Percentiles rank a stretch among this genome's conserved stretches.
These are phyloP conservation scores for Moesziomyces aphidis DNA, from an alignment of 1,284 basidiomycete species.

Conservation along the genomic window DNA sequence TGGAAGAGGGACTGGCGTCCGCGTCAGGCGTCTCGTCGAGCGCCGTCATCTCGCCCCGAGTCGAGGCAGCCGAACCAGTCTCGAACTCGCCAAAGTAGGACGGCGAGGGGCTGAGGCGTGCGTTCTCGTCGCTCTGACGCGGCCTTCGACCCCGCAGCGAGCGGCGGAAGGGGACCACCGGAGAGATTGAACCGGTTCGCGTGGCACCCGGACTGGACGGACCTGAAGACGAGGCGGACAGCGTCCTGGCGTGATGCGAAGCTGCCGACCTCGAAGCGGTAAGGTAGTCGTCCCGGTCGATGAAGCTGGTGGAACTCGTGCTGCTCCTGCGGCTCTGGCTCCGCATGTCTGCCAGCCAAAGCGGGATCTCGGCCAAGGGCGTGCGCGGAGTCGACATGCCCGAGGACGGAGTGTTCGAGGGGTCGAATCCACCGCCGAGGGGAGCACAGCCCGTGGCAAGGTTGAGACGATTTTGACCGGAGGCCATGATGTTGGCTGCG, in stretches of 20 bases:
- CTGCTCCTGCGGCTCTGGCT: slow-evolving; percentile 44
- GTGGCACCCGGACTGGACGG: slow-evolving; percentile 29
- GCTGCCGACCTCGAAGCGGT: slow-evolving; percentile 14
- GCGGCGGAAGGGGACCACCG: slow-evolving; percentile 30
- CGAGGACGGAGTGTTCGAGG: slow-evolving; percentile 26
- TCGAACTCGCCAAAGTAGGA: slow-evolving; percentile 42
- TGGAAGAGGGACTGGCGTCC: slow-evolving; percentile 19
- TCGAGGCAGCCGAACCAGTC: slow-evolving; percentile 14
- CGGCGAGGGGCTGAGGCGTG: slow-evolving; percentile 31
- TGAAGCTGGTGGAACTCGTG: slow-evolving; percentile 27
- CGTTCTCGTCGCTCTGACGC: slow-evolving; percentile 41
- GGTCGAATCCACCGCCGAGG: slow-evolving; percentile 25
- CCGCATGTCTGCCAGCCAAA: slow-evolving; percentile 49
- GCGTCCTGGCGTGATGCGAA: slow-evolving; percentile 31
- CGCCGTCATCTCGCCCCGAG: slow-evolving; percentile 12
- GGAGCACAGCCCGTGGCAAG: slow-evolving; percentile 19
- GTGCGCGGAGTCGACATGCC: slow-evolving; percentile 42
- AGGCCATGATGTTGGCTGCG: slow-evolving; percentile 44
- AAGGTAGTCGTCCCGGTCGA: slow-evolving; percentile 34
- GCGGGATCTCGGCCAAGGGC: slow-evolving; percentile 47
- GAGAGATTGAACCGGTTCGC: slow-evolving; percentile 39
- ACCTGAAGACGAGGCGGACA: slow-evolving; percentile 24
- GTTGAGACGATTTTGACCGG: slow-evolving; percentile 25
- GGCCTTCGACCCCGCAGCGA: slow-evolving; percentile 27
- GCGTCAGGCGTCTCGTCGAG: slow-evolving; percentile 15